A percentile compares a stretch with the other conserved stretches of the same genome.
Evolutionary conservation across 1,284 basidiomycete species (phyloP).

Genomic region (Puccinia hordei): DNA sequence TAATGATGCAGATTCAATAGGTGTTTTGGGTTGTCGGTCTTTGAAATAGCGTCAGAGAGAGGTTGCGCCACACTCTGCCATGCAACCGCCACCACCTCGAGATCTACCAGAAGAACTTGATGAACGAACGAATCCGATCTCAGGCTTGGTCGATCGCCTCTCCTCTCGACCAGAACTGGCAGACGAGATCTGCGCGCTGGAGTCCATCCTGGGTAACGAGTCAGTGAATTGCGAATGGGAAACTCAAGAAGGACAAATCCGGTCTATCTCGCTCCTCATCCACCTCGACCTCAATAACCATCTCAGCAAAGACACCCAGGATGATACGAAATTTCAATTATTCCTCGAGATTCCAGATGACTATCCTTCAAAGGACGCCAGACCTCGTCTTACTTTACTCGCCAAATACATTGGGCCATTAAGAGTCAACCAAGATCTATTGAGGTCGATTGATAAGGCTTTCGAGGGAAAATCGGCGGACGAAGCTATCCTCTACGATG

Average conservation of each 20-base stretch:
- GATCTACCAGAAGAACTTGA: too few relatives aligned
- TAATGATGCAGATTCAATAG: too few relatives aligned
- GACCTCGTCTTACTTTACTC: conserved; percentile 75
- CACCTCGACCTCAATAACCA: neutral
- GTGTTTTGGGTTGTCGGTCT: too few relatives aligned
- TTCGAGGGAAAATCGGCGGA: conserved; percentile 73
- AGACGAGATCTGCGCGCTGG: conserved; percentile 64
- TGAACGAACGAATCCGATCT: neutral
- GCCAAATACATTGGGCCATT: conserved; percentile 82
- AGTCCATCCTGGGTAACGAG: conserved; percentile 73
- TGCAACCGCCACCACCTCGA: too few relatives aligned
- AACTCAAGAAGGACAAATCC: neutral
- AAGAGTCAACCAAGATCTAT: conserved; percentile 70
- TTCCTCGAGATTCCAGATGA: conserved; percentile 72
- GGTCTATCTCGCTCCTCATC: neutral
- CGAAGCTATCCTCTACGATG: conserved; percentile 82
- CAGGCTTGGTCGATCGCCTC: neutral
- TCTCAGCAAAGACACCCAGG: neutral
- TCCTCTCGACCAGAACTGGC: conserved; percentile 2
- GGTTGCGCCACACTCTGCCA: too few relatives aligned
- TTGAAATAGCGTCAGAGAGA: too few relatives aligned
- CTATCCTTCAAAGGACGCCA: conserved; percentile 68
- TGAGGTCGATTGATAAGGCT: conserved; percentile 66
- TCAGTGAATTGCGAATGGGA: neutral
- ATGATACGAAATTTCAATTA: conserved; percentile 57